Evolutionary conservation across 2,329 filamentous ascomycete genomes (phyloP).

Genomic region (Dactylellina haptotyla): DNA sequence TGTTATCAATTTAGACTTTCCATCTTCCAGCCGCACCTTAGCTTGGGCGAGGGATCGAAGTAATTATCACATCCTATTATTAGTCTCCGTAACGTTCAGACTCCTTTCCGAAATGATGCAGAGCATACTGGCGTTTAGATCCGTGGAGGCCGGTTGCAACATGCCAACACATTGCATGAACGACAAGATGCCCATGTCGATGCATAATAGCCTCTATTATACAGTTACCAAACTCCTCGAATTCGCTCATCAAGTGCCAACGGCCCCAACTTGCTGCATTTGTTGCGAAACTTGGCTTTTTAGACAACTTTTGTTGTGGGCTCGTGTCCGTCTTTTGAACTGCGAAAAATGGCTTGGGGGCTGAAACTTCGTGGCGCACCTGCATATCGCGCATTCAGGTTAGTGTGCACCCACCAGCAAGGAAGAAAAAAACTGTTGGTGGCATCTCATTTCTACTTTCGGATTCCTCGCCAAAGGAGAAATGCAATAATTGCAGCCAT

Average conservation of each 20-base stretch:
- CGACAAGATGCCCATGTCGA: constrained; percentile 11
- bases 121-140: constrained; percentile 10
- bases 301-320: constrained; percentile 7
- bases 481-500: constrained; percentile 44
- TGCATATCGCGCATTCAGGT: constrained; percentile 50
- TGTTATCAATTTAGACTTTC: constrained; percentile 15
- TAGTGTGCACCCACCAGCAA: constrained; percentile 31
- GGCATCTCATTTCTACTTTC: constrained; percentile 27
- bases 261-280: constrained; percentile 9
- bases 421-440: constrained; percentile 32
- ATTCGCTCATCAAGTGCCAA: constrained; percentile 29
- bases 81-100: constrained; percentile 14
- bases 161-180: constrained; percentile 37
- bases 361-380: constrained; percentile 54
- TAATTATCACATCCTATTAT: constrained; percentile 30
- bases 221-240: constrained; percentile 14
- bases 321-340: constrained; percentile 39
- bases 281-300: constrained; percentile 4
- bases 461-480: constrained; percentile 25
- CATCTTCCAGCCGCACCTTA: constrained; percentile 36
- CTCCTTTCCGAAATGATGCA: constrained; percentile 8
- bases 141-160: constrained; percentile 22
- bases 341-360: constrained; percentile 45
- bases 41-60: constrained; percentile 5
- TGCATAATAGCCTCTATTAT: constrained; percentile 22